Evolutionary conservation across 129 eudicot species (phyloP).

Genomic region (Helianthus tuberosus): DNA sequence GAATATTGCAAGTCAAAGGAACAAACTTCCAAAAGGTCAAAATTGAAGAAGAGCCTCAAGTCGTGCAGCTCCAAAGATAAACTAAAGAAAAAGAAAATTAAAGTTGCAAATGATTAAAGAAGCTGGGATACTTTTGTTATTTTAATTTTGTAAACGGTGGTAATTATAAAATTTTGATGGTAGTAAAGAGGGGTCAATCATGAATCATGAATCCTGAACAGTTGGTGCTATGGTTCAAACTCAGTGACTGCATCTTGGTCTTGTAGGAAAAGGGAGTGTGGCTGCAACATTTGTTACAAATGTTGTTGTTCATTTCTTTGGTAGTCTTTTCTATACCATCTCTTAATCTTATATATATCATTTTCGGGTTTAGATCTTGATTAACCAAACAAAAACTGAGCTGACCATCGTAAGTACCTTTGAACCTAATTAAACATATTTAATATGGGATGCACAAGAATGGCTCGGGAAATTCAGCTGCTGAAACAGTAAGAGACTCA

Average conservation of each 20-base stretch:
- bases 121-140: not conserved
- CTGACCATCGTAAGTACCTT: too few relatives aligned
- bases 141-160: conserved; percentile 10
- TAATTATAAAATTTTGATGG: conserved; percentile 1
- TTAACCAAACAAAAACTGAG: too few relatives aligned
- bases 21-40: conserved; percentile 32
- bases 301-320: conserved; percentile 9
- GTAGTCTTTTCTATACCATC: not conserved
- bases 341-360: not conserved
- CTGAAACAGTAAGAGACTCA: too few relatives aligned
- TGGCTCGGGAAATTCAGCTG: too few relatives aligned
- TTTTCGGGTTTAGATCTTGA: not conserved
- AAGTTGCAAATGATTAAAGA: conserved; percentile 36
- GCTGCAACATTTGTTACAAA: not conserved
- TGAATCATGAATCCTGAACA: not conserved
- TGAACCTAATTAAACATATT: too few relatives aligned
- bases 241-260: conserved; percentile 1
- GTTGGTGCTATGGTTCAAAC: conserved; percentile 2
- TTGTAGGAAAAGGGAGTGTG: conserved; percentile 11
- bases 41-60: conserved; percentile 13
- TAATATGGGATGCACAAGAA: too few relatives aligned
- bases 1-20: conserved; percentile 18
- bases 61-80: conserved; percentile 42
- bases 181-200: conserved; percentile 5
- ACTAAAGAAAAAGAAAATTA: conserved; percentile 49